A percentile compares a stretch with the other conserved stretches of the same genome.
Evolutionary conservation across 495 filamentous ascomycete genomes (phyloP).

Genomic region (Glonium stellatum): DNA sequence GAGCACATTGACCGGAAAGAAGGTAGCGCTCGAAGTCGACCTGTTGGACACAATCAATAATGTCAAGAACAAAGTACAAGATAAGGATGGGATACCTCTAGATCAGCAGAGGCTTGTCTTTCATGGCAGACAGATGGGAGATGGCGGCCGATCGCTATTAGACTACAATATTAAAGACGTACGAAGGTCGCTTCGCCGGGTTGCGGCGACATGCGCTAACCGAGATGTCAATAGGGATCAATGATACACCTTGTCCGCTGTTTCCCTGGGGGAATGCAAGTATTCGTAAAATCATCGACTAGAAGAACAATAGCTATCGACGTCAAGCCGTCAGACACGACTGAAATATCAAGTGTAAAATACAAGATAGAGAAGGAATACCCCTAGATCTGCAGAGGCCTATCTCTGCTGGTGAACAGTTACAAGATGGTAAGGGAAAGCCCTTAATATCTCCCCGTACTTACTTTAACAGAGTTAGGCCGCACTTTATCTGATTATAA

Average conservation of each 20-base stretch:
- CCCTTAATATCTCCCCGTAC: neutral
- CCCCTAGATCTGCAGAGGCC: conserved; percentile 1
- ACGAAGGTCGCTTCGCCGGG: no score
- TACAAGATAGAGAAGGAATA: neutral
- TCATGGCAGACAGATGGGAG: neutral
- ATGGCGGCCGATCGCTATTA: no score
- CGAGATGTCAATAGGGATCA: no score
- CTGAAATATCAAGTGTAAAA: conserved; percentile 2
- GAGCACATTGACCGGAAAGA: conserved; percentile 2
- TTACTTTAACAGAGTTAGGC: neutral
- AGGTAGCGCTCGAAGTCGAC: neutral
- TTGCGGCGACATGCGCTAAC: no score
- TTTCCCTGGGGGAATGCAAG: no score
- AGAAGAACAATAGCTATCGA: neutral
- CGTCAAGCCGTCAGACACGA: neutral
- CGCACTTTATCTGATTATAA: conserved; percentile 3
- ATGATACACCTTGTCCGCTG: no score
- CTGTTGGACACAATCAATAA: neutral
- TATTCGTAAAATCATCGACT: no score
- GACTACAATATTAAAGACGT: no score
- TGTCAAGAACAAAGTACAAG: conserved; percentile 4
- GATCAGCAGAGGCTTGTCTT: conserved; percentile 4
- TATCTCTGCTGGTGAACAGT: neutral
- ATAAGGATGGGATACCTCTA: neutral
- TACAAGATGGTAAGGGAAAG: neutral